phyloP scores from a whole-genome alignment of 1,284 basidiomycete genomes.

The Cryptococcus floricola region DNA sequence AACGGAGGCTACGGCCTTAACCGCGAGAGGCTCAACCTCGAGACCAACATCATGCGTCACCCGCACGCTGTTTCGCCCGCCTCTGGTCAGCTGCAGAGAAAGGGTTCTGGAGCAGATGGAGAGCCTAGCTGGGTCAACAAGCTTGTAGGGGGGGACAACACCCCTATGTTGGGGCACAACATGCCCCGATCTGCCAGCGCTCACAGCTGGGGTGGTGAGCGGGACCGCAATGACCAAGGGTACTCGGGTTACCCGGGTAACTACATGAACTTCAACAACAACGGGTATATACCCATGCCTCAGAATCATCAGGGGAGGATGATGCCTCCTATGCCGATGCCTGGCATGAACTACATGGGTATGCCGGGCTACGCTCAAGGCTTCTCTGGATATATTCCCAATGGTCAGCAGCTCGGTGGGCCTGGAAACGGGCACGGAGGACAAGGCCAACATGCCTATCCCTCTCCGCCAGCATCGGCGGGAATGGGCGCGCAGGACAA shows the following conservation, averaged over 20 bases:
- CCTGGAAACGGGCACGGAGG: conserved; percentile 12
- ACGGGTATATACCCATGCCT: neutral
- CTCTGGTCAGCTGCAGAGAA: neutral
- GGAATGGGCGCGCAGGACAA: conserved; percentile 44
- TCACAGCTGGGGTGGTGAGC: conserved; percentile 8
- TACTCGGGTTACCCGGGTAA: neutral
- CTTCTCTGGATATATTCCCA: neutral
- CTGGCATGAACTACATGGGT: neutral
- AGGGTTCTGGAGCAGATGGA: conserved; percentile 9
- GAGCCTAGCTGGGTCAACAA: conserved; percentile 46
- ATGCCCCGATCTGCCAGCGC: conserved; percentile 15
- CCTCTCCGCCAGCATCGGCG: conserved; percentile 29
- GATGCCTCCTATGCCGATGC: neutral
- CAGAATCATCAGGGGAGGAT: neutral
- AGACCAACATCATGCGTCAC: conserved; percentile 12
- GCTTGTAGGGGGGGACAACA: conserved; percentile 38
- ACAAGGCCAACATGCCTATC: conserved; percentile 8
- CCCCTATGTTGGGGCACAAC: conserved; percentile 14
- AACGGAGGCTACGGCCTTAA: too few relatives aligned
- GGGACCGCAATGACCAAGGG: neutral
- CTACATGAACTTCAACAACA: neutral
- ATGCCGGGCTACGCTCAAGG: neutral
- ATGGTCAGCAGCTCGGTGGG: neutral
- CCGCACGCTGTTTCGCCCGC: conserved; percentile 9
- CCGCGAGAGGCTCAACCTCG: conserved; percentile 8